Percentiles rank a stretch among this genome's conserved stretches.
phyloP scores from a whole-genome alignment of 2,329 filamentous ascomycete species.

The Trichoderma atroviride region DNA sequence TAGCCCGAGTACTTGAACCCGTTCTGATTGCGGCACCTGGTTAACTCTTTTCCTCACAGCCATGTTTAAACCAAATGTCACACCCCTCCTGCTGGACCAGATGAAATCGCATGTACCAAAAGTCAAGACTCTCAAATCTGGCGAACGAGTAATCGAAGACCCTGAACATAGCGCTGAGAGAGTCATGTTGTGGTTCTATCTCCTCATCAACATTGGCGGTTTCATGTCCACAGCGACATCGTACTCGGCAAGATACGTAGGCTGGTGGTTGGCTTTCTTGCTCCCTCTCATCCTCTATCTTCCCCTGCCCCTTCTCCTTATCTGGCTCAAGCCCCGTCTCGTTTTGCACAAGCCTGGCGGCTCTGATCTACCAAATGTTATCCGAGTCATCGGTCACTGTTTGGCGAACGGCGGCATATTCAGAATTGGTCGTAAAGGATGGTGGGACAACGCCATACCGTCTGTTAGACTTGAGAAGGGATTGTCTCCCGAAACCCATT shows the following conservation, averaged over 20 bases:
- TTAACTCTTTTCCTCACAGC: background rate
- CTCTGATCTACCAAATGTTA: conserved; percentile 64
- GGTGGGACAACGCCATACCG: conserved; percentile 64
- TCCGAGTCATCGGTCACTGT: conserved; percentile 57
- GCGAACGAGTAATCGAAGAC: conserved; percentile 69
- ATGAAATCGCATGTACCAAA: conserved; percentile 54
- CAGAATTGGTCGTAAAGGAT: conserved; percentile 56
- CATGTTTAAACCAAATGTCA: conserved; percentile 72
- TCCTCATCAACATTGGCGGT: conserved; percentile 58
- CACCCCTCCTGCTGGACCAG: conserved; percentile 68
- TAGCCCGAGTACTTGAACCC: background rate
- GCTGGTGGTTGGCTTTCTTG: conserved; percentile 54
- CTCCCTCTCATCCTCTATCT: conserved; percentile 46
- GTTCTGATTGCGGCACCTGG: background rate
- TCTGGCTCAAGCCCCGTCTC: conserved; percentile 60
- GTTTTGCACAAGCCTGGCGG: conserved; percentile 61
- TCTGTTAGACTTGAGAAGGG: conserved; percentile 48
- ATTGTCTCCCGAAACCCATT: conserved; percentile 53
- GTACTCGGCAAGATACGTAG: conserved; percentile 55
- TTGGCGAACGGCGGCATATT: conserved; percentile 54
- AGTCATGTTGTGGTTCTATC: conserved; percentile 67
- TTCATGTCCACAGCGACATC: conserved; percentile 56
- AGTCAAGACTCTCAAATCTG: conserved; percentile 45
- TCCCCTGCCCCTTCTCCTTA: conserved; percentile 54
- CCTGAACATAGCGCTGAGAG: conserved; percentile 65